These are phyloP conservation scores for Westerdykella ornata DNA, from an alignment of 2,329 filamentous ascomycete genomes.

Conservation along the genomic window DNA sequence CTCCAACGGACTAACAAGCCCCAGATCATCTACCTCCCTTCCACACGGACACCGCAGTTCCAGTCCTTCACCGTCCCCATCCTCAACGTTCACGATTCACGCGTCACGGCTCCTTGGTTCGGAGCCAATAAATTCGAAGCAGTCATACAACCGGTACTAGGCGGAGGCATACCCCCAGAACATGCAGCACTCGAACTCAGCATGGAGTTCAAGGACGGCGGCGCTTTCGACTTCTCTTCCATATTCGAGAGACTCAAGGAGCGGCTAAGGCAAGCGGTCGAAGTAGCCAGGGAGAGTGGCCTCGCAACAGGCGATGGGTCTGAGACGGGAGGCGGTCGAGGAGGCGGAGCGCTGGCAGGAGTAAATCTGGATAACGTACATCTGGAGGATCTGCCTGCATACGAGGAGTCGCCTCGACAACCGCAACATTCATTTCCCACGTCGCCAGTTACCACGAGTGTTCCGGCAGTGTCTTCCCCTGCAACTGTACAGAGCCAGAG, in stretches of 20 bases:
- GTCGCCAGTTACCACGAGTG: conserved; percentile 9
- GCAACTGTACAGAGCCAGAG: conserved; percentile 22
- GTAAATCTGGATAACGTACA: conserved; percentile 60
- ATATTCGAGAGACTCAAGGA: conserved; percentile 81
- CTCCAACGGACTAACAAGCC: background rate
- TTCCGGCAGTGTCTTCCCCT: conserved; percentile 13
- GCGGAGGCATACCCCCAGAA: conserved; percentile 72
- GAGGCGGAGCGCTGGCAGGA: conserved; percentile 39
- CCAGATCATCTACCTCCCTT: conserved; percentile 81
- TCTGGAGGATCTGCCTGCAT: conserved; percentile 81
- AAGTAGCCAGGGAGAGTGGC: conserved; percentile 63
- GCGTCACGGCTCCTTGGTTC: conserved; percentile 83
- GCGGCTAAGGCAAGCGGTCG: conserved; percentile 70
- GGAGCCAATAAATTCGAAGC: conserved; percentile 87
- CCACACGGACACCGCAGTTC: conserved; percentile 59
- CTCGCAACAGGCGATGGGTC: conserved; percentile 38
- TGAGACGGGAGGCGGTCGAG: conserved; percentile 28
- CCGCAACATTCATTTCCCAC: conserved; percentile 18
- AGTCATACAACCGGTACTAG: conserved; percentile 69
- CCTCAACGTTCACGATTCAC: conserved; percentile 78
- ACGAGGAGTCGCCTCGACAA: conserved; percentile 54
- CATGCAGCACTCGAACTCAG: conserved; percentile 71
- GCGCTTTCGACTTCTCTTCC: conserved; percentile 84
- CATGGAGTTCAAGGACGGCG: conserved; percentile 87
- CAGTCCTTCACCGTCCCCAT: conserved; percentile 87